Conservation (phyloP, 2,329 filamentous ascomycete genomes). For the Colletotrichum tamarilloi region DNA sequence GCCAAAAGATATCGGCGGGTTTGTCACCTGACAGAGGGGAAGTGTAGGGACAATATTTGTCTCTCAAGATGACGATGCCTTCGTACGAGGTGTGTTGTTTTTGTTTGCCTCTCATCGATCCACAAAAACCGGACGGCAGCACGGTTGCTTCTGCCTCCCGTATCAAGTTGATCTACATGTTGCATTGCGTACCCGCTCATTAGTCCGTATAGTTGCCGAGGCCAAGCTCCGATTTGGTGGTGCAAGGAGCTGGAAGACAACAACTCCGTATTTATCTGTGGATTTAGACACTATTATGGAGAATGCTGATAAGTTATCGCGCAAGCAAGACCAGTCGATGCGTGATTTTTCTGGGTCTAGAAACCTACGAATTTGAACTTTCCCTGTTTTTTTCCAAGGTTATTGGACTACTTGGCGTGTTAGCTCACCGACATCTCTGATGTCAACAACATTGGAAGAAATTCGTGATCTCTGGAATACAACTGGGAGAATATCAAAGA, state of each 20-base stretch:
- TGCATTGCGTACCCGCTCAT: constrained; percentile 4
- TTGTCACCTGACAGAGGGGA: not conserved
- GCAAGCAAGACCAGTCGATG: not conserved
- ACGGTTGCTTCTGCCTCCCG: not conserved
- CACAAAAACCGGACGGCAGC: not conserved
- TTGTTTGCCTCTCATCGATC: not conserved
- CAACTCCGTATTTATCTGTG: not conserved
- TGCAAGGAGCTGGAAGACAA: not conserved
- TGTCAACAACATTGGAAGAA: not conserved
- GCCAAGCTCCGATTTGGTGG: not conserved
- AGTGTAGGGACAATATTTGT: not conserved
- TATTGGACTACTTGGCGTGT: not conserved
- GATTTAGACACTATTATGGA: not conserved
- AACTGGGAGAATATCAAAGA: not conserved
- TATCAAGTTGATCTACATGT: constrained; percentile 2
- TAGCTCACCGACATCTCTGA: not conserved
- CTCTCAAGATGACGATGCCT: not conserved
- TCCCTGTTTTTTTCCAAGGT: not conserved
- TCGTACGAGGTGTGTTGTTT: not conserved
- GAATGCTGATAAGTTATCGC: not conserved
- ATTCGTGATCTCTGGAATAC: not conserved
- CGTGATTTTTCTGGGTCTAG: not conserved
- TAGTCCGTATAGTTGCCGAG: not conserved
- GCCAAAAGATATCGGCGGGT: too few species aligned
- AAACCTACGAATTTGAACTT: not conserved